Base-by-base conservation (phyloP, 805 yeast genomes). In the Wickerhamiella azymoides region DNA sequence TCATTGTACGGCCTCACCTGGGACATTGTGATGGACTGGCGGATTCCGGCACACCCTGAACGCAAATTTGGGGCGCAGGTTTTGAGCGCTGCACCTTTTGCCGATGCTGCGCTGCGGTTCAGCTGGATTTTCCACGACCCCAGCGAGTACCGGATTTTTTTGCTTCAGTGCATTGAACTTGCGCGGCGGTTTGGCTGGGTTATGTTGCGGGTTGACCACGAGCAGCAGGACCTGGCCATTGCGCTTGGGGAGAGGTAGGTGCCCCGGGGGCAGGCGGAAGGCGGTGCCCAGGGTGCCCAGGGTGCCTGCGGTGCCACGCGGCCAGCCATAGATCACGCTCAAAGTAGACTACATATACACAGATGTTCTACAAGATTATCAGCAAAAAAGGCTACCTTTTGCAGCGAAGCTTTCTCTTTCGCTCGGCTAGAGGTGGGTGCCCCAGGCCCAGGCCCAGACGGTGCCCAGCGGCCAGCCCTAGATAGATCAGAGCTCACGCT, bases 1-100 rank as follows among this genome's bases (percentile, higher is more conserved):
- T 81, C 97, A 0, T 55, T 75, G 0, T 92, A 82, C 60, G 73
- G 94, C 13, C 82, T 84, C 49, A 65, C 76, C 46, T 92, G 99
- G 99, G 99, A 92, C 61, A 62, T 89, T 10, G 72, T 72, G 43
- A 76, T 76, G 71, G 99, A 92, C 65, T 92, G 98, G 98, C 76
- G 77, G 38, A 68, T 85, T 41, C 71, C 72, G 10, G 49, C 64
- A 8, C 47, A 54, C 11, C 37, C 37, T 6, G 44, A 40, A 1
- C 47, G 58, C 27, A 55, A 53, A 43, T 65, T 66, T 44, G 54
- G 59, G 13, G 39, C 40, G 7, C 33, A 42, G 32, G 59, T 69
- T 30, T 88, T 88, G 60, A 72, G 70, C 52, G 38, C 61, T 0
- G 85, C 84, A 0, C 73, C 81, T 1, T 39, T 63, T 0, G 50